Evolutionary conservation across 108 stramenopile genomes (phyloP).

Genomic region (Bacterosira constricta): DNA sequence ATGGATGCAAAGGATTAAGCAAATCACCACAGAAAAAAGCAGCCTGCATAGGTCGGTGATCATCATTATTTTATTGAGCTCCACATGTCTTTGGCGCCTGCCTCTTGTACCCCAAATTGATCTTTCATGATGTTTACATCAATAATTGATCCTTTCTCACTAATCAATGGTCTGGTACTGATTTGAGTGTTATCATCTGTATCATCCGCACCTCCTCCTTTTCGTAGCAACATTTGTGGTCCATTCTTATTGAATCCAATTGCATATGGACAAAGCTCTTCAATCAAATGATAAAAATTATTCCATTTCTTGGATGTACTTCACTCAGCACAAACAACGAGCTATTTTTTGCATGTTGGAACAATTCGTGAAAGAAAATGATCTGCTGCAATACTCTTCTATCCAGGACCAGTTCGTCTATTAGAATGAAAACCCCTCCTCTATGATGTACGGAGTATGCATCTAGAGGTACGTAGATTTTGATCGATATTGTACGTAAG

Average conservation of each 20-base stretch:
- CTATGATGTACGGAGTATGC: too few species aligned
- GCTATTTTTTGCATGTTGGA: conserved; percentile 28
- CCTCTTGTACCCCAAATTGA: conserved; percentile 24
- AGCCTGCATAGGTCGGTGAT: background rate
- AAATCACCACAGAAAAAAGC: too few species aligned
- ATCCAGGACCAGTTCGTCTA: too few species aligned
- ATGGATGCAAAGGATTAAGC: too few species aligned
- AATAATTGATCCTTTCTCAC: conserved; percentile 15
- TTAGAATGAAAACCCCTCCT: too few species aligned
- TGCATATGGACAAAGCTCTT: conserved; percentile 3
- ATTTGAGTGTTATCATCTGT: background rate
- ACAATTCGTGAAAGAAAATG: conserved; percentile 64
- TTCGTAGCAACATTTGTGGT: conserved; percentile 26
- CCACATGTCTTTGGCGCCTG: conserved; percentile 30
- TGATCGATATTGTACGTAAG: too few species aligned
- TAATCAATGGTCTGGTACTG: background rate
- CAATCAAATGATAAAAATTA: conserved; percentile 42
- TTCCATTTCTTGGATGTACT: conserved; percentile 62
- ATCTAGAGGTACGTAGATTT: too few species aligned
- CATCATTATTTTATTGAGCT: background rate
- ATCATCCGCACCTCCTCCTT: background rate
- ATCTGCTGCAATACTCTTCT: too few species aligned
- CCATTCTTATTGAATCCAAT: conserved; percentile 32
- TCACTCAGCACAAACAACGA: conserved; percentile 62
- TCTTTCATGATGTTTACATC: conserved; percentile 25